Evolutionary conservation across 192 early-diverging fungal genomes (phyloP).

Genomic region (Podila epicladia): DNA sequence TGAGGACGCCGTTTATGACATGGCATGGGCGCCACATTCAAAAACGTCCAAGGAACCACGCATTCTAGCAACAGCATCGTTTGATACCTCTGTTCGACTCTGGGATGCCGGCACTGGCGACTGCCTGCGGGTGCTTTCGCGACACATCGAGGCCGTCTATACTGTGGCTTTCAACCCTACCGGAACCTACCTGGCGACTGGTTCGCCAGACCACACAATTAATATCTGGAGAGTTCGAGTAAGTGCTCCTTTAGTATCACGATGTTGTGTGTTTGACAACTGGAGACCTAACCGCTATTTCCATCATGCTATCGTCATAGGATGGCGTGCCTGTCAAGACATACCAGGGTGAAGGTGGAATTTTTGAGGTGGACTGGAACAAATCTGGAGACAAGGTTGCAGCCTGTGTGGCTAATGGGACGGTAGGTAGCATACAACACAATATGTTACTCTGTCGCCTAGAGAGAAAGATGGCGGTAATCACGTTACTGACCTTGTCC

Average conservation of each 20-base stretch:
- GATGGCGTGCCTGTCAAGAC: slow-evolving; percentile 62
- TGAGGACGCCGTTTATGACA: slow-evolving; percentile 78
- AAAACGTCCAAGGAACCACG: slow-evolving; percentile 53
- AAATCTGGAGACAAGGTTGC: slow-evolving; percentile 65
- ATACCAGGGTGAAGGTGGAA: slow-evolving; percentile 64
- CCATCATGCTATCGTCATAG: slow-evolving; percentile 17
- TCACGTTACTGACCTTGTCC: too few species aligned
- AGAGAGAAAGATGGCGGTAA: too few species aligned
- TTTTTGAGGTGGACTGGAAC: slow-evolving; percentile 70
- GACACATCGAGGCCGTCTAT: slow-evolving; percentile 76
- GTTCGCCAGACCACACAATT: slow-evolving; percentile 80
- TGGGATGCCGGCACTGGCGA: slow-evolving; percentile 84
- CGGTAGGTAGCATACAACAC: slow-evolving; percentile 17
- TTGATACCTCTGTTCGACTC: slow-evolving; percentile 83
- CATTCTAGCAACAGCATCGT: slow-evolving; percentile 78
- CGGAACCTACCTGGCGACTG: slow-evolving; percentile 77
- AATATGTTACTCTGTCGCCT: too few species aligned
- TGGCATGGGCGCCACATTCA: slow-evolving; percentile 83
- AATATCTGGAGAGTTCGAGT: slow-evolving; percentile 79
- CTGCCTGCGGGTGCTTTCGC: slow-evolving; percentile 74
- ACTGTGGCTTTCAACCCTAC: slow-evolving; percentile 82
- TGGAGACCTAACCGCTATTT: background rate
- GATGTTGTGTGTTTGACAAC: background rate
- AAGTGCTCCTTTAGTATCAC: background rate
- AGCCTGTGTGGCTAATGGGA: slow-evolving; percentile 65